Conservation (phyloP, 2,329 filamentous ascomycete genomes). For the Hypoxylon sp. region DNA sequence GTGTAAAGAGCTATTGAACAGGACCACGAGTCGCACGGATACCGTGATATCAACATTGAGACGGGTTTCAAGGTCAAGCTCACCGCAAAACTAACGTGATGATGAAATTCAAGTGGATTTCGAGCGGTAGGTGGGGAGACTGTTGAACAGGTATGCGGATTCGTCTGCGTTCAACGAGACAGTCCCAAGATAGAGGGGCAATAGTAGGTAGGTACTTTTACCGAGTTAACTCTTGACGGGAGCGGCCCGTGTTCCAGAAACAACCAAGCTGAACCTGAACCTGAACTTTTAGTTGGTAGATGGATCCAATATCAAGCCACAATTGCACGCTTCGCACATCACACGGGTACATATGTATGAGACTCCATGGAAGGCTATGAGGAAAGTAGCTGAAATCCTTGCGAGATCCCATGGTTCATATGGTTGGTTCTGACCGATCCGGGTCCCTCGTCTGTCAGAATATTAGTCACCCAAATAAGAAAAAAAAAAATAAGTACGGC, state of each 20-base stretch:
- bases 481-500: slow-evolving; percentile 17
- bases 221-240: slow-evolving; percentile 25
- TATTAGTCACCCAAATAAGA: slow-evolving; percentile 17
- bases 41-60: slow-evolving; percentile 31
- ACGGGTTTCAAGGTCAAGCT: background rate
- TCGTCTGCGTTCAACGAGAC: background rate
- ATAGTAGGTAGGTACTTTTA: background rate
- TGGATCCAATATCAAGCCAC: slow-evolving; percentile 16
- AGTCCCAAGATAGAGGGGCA: background rate
- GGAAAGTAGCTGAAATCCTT: slow-evolving; percentile 2
- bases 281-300: slow-evolving; percentile 2
- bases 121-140: background rate
- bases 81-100: background rate
- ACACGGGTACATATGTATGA: background rate
- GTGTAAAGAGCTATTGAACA: slow-evolving; percentile 23
- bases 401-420: background rate
- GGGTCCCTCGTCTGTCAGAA: slow-evolving; percentile 3
- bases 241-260: slow-evolving; percentile 32
- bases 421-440: slow-evolving; percentile 5
- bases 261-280: slow-evolving; percentile 3
- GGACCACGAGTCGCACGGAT: slow-evolving; percentile 25
- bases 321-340: slow-evolving; percentile 9
- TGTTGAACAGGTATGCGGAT: background rate
- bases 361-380: slow-evolving; percentile 5
- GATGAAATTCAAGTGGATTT: background rate